phyloP scores from a whole-genome alignment of 1,284 basidiomycete species.

The Sanghuangporus baumii region DNA sequence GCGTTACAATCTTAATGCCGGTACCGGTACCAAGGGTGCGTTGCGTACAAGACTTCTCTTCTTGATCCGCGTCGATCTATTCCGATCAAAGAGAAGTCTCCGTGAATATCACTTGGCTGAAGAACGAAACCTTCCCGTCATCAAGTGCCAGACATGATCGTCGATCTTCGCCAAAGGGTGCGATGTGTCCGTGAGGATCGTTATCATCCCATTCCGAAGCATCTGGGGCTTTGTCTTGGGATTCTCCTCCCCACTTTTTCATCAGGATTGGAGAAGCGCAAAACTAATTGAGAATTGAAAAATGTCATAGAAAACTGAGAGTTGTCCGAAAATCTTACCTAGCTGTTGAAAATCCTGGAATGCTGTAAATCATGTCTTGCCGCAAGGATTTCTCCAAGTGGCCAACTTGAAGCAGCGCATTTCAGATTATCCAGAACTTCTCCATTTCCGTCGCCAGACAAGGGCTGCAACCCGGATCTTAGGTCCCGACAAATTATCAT shows the following conservation, averaged over 20 bases:
- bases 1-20: no score
- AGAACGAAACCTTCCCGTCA: no score
- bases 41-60: neutral
- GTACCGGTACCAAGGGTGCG: no score
- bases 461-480: constrained; percentile 34
- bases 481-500: constrained; percentile 38
- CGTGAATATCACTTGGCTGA: no score
- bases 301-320: neutral
- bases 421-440: constrained; percentile 34
- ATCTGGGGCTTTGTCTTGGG: no score
- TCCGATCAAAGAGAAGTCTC: neutral
- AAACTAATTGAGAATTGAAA: neutral
- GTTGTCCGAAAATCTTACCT: neutral
- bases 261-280: no score
- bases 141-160: no score
- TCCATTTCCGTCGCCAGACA: constrained; percentile 14
- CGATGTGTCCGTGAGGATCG: no score
- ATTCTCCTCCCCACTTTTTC: no score
- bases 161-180: no score
- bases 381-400: constrained; percentile 90
- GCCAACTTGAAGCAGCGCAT: constrained; percentile 89
- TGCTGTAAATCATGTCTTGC: constrained; percentile 92
- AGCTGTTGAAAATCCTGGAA: constrained; percentile 94
- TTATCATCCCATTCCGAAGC: no score
- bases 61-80: neutral